phyloP scores from a whole-genome alignment of 2,329 filamentous ascomycete species.

The Penicillium psychrosexuale region DNA sequence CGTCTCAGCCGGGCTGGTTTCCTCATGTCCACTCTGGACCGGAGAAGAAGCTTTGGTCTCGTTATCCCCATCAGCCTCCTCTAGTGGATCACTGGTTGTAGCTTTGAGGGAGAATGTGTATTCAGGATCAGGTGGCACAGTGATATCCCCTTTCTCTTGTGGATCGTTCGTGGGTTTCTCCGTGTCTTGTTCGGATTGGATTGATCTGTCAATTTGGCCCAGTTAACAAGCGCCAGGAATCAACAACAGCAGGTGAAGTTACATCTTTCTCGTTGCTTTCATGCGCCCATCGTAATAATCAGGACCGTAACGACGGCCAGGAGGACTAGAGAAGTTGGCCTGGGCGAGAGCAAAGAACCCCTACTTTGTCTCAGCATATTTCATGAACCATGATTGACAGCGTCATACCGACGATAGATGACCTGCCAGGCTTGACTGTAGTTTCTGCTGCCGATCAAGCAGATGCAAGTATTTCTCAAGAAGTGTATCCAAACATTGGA shows the following conservation, averaged over 20 bases:
- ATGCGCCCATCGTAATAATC: conserved; percentile 53
- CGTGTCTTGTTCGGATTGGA: conserved; percentile 4
- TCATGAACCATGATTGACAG: background rate
- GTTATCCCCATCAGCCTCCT: background rate
- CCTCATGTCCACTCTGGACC: background rate
- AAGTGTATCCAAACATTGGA: conserved; percentile 38
- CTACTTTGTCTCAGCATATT: conserved; percentile 31
- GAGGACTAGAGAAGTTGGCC: conserved; percentile 48
- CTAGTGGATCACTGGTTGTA: background rate
- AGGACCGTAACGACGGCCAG: conserved; percentile 46
- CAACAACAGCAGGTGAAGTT: background rate
- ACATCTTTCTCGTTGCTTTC: conserved; percentile 47
- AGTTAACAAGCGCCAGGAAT: conserved; percentile 2
- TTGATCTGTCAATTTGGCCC: conserved; percentile 11
- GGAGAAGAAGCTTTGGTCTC: background rate
- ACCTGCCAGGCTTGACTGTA: conserved; percentile 39
- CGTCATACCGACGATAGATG: conserved; percentile 40
- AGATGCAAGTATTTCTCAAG: conserved; percentile 45
- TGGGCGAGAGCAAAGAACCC: conserved; percentile 50
- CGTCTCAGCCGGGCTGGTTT: background rate
- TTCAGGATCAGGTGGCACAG: background rate
- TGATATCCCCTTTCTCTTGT: background rate
- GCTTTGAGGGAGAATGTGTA: conserved; percentile 9
- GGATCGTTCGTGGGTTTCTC: background rate
- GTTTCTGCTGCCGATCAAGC: conserved; percentile 42